Conservation (phyloP, 83 land plant species). For the Diphasiastrum complanatum region DNA sequence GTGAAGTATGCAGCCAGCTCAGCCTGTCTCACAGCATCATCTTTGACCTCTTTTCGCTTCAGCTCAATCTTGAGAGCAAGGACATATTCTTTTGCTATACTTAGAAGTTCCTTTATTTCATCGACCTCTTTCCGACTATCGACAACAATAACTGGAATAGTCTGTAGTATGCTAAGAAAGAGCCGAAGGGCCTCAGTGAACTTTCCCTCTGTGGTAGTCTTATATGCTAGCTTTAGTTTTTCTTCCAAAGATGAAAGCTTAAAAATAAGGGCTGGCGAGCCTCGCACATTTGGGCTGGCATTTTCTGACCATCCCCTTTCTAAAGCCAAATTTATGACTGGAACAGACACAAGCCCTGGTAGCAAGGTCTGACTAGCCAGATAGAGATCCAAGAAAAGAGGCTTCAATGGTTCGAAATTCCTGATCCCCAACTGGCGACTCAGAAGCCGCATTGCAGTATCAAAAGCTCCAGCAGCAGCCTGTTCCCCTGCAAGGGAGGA, state of each 20-base stretch:
- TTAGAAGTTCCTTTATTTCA: constrained; percentile 63
- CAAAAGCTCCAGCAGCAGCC: constrained; percentile 70
- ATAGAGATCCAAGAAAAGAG: constrained; percentile 45
- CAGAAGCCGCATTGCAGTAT: constrained; percentile 58
- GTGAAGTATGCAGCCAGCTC: constrained; percentile 78
- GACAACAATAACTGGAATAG: constrained; percentile 62
- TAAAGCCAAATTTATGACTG: constrained; percentile 41
- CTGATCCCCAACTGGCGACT: constrained; percentile 54
- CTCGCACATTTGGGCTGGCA: constrained; percentile 39
- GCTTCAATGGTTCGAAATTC: constrained; percentile 46
- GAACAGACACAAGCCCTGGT: constrained; percentile 33
- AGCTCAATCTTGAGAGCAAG: constrained; percentile 59
- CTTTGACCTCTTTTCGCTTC: constrained; percentile 53
- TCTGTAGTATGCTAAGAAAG: constrained; percentile 52
- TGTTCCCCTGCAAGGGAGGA: constrained; percentile 70
- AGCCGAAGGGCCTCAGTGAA: constrained; percentile 56
- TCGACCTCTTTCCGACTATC: constrained; percentile 66
- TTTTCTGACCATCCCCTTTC: constrained; percentile 56
- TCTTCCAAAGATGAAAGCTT: constrained; percentile 50
- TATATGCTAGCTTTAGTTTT: constrained; percentile 51
- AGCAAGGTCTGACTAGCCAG: constrained; percentile 50
- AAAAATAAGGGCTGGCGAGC: constrained; percentile 54
- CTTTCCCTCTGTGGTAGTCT: constrained; percentile 56
- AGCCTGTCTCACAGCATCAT: constrained; percentile 50
- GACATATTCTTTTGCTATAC: constrained; percentile 57